Percentiles rank a stretch among this genome's conserved stretches.
Evolutionary conservation across 2,329 filamentous ascomycete genomes (phyloP).

Genomic region (Sclerotinia spermophila): DNA sequence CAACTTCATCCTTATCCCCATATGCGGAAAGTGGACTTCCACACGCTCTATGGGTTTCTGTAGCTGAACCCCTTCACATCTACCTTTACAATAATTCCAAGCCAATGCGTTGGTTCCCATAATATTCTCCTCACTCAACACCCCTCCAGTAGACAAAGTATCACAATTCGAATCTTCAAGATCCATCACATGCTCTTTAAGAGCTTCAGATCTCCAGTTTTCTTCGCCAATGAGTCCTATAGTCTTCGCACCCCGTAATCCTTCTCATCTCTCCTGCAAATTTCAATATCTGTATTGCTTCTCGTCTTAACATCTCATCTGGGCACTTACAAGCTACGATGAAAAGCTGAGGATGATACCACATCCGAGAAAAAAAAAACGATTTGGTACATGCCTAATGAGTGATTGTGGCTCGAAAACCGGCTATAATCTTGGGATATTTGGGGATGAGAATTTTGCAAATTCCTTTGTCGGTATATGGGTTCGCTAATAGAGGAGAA

Average conservation of each 20-base stretch:
- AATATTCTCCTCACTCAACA: neutral
- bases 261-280: slow-evolving; percentile 22
- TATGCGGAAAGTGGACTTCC: neutral
- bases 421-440: slow-evolving; percentile 20
- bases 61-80: neutral
- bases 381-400: slow-evolving; percentile 21
- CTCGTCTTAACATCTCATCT: slow-evolving; percentile 16
- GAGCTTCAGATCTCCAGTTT: neutral
- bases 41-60: neutral
- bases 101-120: neutral
- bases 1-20: neutral
- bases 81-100: neutral
- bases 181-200: neutral
- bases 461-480: no score
- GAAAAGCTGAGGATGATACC: slow-evolving; percentile 24
- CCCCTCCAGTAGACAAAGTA: neutral
- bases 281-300: slow-evolving; percentile 24
- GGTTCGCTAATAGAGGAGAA: no score
- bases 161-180: neutral
- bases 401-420: slow-evolving; percentile 11
- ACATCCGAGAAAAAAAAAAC: slow-evolving; percentile 25
- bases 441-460: neutral
- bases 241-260: slow-evolving; percentile 22
- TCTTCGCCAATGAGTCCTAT: slow-evolving; percentile 20
- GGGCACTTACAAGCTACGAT: slow-evolving; percentile 17